phyloP scores from a whole-genome alignment of 2,329 filamentous ascomycete species.

The Paraconiothyrium brasiliense region DNA sequence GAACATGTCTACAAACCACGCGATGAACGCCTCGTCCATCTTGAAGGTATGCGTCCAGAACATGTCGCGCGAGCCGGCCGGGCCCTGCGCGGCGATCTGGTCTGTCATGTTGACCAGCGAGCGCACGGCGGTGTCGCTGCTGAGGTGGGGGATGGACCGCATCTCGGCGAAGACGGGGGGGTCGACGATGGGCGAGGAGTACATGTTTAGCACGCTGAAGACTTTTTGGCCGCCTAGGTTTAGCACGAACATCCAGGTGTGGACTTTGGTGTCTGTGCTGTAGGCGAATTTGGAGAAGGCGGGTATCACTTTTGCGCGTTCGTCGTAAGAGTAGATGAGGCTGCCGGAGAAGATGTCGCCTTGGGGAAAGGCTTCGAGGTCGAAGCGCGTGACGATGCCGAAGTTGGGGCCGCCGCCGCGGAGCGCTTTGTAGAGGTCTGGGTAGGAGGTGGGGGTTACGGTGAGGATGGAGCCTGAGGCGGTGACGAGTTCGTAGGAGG shows the following conservation, averaged over 20 bases:
- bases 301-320: not conserved
- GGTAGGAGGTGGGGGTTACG: constrained; percentile 33
- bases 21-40: constrained; percentile 28
- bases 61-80: constrained; percentile 37
- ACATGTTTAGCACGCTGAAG: constrained; percentile 12
- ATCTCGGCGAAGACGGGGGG: constrained; percentile 17
- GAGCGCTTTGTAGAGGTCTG: constrained; percentile 53
- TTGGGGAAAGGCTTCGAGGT: constrained; percentile 31
- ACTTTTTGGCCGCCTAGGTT: constrained; percentile 12
- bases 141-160: constrained; percentile 21
- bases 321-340: not conserved
- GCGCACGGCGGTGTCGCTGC: constrained; percentile 17
- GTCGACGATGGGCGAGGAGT: constrained; percentile 15
- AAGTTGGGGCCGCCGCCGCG: constrained; percentile 42
- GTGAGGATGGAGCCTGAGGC: constrained; percentile 24
- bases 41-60: constrained; percentile 39
- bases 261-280: constrained; percentile 20
- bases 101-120: constrained; percentile 35
- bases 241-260: constrained; percentile 18
- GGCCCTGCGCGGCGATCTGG: constrained; percentile 47
- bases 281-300: constrained; percentile 3
- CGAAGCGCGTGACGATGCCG: constrained; percentile 48
- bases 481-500: constrained; percentile 37
- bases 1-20: constrained; percentile 29
- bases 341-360: constrained; percentile 24